These are phyloP conservation scores for Amanita rubescens DNA, from an alignment of 768 basidiomycete genomes.

Conservation along the genomic window DNA sequence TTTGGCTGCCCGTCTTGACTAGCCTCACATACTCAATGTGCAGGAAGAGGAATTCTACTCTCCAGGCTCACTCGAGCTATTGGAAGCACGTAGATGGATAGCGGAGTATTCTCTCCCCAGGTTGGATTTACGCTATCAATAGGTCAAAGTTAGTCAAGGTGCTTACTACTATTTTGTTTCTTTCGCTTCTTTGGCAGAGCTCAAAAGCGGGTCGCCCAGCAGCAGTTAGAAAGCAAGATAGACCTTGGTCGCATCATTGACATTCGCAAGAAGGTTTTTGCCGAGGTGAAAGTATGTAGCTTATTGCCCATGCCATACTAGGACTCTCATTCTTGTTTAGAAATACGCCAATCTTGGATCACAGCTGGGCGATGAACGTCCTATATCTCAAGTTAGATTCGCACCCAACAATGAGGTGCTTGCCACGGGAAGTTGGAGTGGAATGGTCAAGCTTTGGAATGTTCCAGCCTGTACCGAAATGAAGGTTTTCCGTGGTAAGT, in stretches of 20 bases:
- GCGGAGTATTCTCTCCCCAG: constrained; percentile 94
- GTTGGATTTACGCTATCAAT: constrained; percentile 65
- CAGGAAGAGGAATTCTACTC: constrained; percentile 96
- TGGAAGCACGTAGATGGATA: constrained; percentile 77
- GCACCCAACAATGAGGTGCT: constrained; percentile 85
- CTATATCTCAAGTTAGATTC: constrained; percentile 90
- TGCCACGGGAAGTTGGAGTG: constrained; percentile 95
- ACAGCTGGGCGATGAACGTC: constrained; percentile 95
- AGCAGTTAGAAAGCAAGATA: constrained; percentile 83
- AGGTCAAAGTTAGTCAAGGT: constrained; percentile 53
- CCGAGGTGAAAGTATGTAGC: constrained; percentile 73
- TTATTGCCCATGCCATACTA: not conserved
- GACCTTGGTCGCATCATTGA: constrained; percentile 88
- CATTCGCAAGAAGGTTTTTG: constrained; percentile 84
- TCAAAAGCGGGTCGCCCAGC: constrained; percentile 88
- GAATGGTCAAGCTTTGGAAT: constrained; percentile 91
- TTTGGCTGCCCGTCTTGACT: not conserved
- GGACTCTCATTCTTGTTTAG: constrained; percentile 28
- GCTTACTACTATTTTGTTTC: constrained; percentile 55
- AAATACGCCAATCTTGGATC: constrained; percentile 91
- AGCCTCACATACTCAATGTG: constrained; percentile 6
- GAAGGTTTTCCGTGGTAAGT: constrained; percentile 62
- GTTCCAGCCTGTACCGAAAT: constrained; percentile 84
- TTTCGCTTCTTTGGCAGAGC: constrained; percentile 63
- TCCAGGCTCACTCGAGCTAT: constrained; percentile 79